A percentile compares a stretch with the other conserved stretches of the same genome.
Conservation (phyloP, 768 basidiomycete species). For the Tricholoma sp. region DNA sequence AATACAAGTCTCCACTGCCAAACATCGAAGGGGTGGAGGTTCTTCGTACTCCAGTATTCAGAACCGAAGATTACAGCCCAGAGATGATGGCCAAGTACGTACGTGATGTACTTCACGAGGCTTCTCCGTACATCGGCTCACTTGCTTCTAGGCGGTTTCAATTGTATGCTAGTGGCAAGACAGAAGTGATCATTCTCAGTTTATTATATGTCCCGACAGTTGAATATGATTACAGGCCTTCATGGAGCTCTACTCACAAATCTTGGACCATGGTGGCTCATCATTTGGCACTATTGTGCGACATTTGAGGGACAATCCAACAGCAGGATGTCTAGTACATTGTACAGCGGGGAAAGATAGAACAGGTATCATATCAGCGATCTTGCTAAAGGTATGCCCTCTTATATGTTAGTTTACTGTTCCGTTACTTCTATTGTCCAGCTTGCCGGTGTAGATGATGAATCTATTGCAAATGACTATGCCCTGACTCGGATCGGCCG, state of each 20-base stretch:
- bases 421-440: slow-evolving; percentile 20
- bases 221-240: slow-evolving; percentile 49
- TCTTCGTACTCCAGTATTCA: slow-evolving; percentile 59
- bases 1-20: slow-evolving; percentile 65
- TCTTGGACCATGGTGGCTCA: slow-evolving; percentile 64
- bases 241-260: slow-evolving; percentile 77
- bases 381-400: slow-evolving; percentile 56
- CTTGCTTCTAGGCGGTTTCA: slow-evolving; percentile 52
- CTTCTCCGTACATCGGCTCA: slow-evolving; percentile 12
- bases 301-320: slow-evolving; percentile 67
- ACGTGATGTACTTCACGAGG: slow-evolving; percentile 26
- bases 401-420: background rate
- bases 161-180: slow-evolving; percentile 75
- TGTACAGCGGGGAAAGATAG: slow-evolving; percentile 87
- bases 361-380: slow-evolving; percentile 71
- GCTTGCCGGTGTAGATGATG: slow-evolving; percentile 70
- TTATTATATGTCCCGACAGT: background rate
- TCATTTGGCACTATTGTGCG: slow-evolving; percentile 69
- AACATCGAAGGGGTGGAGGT: slow-evolving; percentile 59
- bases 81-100: slow-evolving; percentile 82
- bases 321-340: slow-evolving; percentile 64
- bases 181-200: slow-evolving; percentile 43
- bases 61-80: slow-evolving; percentile 75
- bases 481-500: slow-evolving; percentile 74
- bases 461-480: slow-evolving; percentile 66